Base-by-base conservation (phyloP, 306 rosid species). In the Cicer yamashitae region DNA sequence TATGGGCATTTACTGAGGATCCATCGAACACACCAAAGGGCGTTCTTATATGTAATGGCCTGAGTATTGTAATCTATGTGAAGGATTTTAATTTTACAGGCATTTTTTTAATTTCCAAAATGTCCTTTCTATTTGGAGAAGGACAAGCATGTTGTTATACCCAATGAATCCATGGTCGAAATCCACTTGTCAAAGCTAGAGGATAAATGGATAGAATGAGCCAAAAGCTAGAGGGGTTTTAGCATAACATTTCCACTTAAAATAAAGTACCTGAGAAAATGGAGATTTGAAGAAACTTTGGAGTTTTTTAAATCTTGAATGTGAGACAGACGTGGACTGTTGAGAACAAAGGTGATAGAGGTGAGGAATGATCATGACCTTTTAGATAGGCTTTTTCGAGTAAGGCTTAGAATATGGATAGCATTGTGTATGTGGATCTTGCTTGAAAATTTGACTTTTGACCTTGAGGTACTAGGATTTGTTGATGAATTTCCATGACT, bases 31-130 rank as follows among this genome's bases (percentile, higher is more conserved):
- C 11, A 17, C 60, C 40, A 8, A 45, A 18, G 30, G 46, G 56
- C 43, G 25, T 41, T 22, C 58, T 66, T n/a, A 53, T 66, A 13
- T 67, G 39, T 53, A 54, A 54, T 44, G 48, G 50, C 20, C 58
- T 7, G 70, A 77, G 70, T 20, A 18, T 38, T 60, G 71, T 59
- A 56, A 38, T 69, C 59, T 48, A 77, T 48, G 48, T 38, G 65
- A 17, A 46, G 51, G 64, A 39, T 13, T 39, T 48, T 38, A 60
- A 17, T 69, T 60, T 77, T 70, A 20, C 45, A 60, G 44, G 54
- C 56, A 18, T 17, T 78, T 78, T 78, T 78, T 78, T 64, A 13
- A 50, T 15, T 48, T 70, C 54, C 54, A 3, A 14, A 7, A 10
- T 11, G 8, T 11, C 71, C 15, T 70, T 18, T 54, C 34, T 54